phyloP scores from a whole-genome alignment of 2,329 filamentous ascomycete species.

The Alternaria brassicicola region DNA sequence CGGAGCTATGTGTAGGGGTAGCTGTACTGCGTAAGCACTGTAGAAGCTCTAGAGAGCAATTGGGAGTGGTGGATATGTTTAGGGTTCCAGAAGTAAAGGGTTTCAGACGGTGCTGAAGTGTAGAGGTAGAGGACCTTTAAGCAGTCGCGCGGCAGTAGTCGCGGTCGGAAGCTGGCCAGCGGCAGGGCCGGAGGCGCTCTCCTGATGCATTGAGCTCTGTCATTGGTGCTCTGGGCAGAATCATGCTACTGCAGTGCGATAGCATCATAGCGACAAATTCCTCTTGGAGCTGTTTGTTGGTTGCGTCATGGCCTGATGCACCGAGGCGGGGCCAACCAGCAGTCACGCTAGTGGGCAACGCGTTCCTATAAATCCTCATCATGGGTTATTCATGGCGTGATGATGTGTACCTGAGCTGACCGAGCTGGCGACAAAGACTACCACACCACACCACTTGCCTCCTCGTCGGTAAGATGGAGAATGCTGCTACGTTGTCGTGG shows the following conservation, averaged over 20 bases:
- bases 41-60: background rate
- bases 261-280: constrained; percentile 29
- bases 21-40: background rate
- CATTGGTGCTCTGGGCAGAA: constrained; percentile 18
- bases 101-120: background rate
- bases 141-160: constrained; percentile 12
- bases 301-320: constrained; percentile 16
- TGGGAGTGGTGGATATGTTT: background rate
- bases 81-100: background rate
- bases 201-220: constrained; percentile 20
- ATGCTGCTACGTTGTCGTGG: background rate
- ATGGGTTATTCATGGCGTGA: background rate
- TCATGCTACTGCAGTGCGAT: constrained; percentile 15
- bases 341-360: constrained; percentile 12
- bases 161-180: constrained; percentile 7
- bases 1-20: constrained; percentile 1
- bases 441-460: background rate
- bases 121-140: constrained; percentile 10
- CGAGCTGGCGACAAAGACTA: background rate
- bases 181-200: constrained; percentile 16
- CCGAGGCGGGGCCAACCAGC: constrained; percentile 15
- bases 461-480: background rate
- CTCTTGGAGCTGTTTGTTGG: constrained; percentile 14
- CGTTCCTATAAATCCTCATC: constrained; percentile 5
- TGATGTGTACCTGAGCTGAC: background rate